Evolutionary conservation across 75 land plant species (phyloP).

Genomic region (Pinus taeda): DNA sequence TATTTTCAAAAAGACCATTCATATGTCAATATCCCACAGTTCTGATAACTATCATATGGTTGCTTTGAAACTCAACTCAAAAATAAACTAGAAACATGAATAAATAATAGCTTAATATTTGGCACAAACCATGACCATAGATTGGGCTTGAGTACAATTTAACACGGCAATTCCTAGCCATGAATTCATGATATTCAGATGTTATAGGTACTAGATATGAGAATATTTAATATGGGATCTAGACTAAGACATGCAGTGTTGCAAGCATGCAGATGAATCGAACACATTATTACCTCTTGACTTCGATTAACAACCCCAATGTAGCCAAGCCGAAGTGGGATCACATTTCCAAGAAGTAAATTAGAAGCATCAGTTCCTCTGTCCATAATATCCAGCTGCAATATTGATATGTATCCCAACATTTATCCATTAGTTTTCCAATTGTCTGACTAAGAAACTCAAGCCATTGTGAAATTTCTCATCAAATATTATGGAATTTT

Average conservation of each 20-base stretch:
- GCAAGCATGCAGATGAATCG: neutral
- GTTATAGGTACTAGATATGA: neutral
- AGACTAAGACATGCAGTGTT: neutral
- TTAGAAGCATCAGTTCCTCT: constrained; percentile 94
- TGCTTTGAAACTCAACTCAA: neutral
- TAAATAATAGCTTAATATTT: neutral
- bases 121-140: neutral
- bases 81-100: neutral
- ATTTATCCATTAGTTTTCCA: neutral
- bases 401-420: neutral
- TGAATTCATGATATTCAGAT: neutral
- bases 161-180: neutral
- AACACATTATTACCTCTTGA: constrained; percentile 64
- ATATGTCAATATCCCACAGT: neutral
- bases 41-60: neutral
- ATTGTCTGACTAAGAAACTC: neutral
- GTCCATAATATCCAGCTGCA: constrained; percentile 93
- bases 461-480: neutral
- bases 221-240: neutral
- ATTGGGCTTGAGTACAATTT: neutral
- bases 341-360: constrained; percentile 79
- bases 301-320: constrained; percentile 92
- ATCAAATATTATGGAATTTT: neutral
- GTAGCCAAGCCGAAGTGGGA: constrained; percentile 89
- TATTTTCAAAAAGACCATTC: constrained; percentile 13